phyloP scores from a whole-genome alignment of 73 alveolate genomes.

The Paramecium tetraurelia region DNA sequence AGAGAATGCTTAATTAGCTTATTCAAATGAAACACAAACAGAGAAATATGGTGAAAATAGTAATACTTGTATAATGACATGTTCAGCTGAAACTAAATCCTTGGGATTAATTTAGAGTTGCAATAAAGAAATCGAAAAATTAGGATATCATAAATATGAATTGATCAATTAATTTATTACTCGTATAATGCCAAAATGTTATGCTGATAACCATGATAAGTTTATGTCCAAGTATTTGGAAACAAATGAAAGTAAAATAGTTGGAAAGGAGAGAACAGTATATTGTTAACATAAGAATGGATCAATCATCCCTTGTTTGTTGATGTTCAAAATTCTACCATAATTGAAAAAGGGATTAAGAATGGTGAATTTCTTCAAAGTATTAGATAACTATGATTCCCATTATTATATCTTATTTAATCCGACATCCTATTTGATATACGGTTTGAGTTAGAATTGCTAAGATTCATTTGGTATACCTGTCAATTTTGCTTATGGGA shows the following conservation, averaged over 20 bases:
- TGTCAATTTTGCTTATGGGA: conserved; percentile 24
- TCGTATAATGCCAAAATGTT: conserved; percentile 56
- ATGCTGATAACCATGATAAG: conserved; percentile 57
- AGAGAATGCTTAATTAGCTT: background rate
- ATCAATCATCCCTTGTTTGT: conserved; percentile 29
- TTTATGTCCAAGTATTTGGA: conserved; percentile 41
- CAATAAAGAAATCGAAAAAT: conserved; percentile 43
- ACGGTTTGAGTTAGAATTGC: conserved; percentile 46
- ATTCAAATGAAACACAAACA: conserved; percentile 21
- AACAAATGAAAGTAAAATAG: conserved; percentile 48
- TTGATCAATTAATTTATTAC: conserved; percentile 35
- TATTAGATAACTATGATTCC: background rate
- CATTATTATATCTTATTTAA: conserved; percentile 46
- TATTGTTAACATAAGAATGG: conserved; percentile 41
- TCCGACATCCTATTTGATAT: conserved; percentile 2
- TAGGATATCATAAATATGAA: conserved; percentile 53
- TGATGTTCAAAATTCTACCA: conserved; percentile 50
- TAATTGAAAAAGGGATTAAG: conserved; percentile 21
- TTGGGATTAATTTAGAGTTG: conserved; percentile 3
- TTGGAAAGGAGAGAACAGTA: conserved; percentile 48
- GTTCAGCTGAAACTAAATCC: conserved; percentile 47
- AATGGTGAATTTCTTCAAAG: conserved; percentile 46
- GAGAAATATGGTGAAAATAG: conserved; percentile 54
- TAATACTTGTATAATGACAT: conserved; percentile 38
- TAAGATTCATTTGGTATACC: conserved; percentile 34